Evolutionary conservation across 768 basidiomycete species (phyloP), one percentile per base, ranked within the genome.

Genomic region (Cystobasidium ongulense): DNA sequence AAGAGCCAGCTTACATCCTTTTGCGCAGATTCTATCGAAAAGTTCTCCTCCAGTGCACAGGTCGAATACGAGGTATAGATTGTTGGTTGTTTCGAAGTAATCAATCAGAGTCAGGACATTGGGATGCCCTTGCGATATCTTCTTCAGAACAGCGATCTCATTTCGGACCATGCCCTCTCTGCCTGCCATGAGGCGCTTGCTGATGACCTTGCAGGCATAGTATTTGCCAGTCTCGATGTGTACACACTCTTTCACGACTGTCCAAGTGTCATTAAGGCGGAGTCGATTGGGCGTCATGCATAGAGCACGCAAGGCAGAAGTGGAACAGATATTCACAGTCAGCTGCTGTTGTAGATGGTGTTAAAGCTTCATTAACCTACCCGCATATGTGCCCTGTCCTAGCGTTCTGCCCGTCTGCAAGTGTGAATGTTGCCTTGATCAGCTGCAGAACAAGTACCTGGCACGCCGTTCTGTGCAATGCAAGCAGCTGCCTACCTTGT

Each of bases 121-220:
- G 33, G 80, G 81, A 80, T 97, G 87, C 2, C 92, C 92, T 71
- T 89, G 92, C 31, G 94, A 97, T 65, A 98, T 88, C 76, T 87
- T 86, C 84, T 97, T 98, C 76, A 99, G 84, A 15, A 98, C 94
- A 1, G 89, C 86, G 76, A 99, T 99, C 82, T 99, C 96, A 79
- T 99, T 99, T 70, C 87, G 77, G 25, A 93, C 95, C 95, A 99
- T 98, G 81, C 94, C 88, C 83, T 98, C 95, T 76, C 95, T 85
- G 3, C 95, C 95, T 80, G 95, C 90, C 93, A 96, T 96, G 73
- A 96, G 87, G 80, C 94, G 92, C 86, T 98, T 98, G 87, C 95
- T 97, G 83, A 97, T 93, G 79, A 98, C 96, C 82, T 99, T 99
- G 86, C 94, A 97, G 25, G 95, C 96, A 84, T 89, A 98, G 83